Conservation (phyloP, 139 green algal species). For the Volvox africanus region DNA sequence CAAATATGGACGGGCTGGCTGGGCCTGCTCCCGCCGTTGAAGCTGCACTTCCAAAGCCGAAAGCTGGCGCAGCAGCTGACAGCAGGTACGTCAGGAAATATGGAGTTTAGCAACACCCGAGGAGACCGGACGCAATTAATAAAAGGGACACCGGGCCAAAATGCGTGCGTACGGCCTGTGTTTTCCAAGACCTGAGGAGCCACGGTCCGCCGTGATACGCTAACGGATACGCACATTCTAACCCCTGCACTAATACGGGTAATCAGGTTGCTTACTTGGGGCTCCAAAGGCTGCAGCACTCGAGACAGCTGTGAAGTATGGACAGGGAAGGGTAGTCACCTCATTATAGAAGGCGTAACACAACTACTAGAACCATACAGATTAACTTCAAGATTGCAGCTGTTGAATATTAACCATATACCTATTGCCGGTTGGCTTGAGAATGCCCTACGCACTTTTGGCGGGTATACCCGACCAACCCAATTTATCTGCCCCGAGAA, state of each 20-base stretch:
- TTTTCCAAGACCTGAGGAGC: too few species aligned
- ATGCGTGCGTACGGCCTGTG: too few species aligned
- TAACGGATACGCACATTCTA: too few species aligned
- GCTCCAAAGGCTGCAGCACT: conserved; percentile 10
- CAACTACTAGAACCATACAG: background rate
- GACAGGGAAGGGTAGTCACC: background rate
- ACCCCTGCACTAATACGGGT: too few species aligned
- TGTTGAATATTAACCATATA: too few species aligned
- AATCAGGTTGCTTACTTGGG: background rate
- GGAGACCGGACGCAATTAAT: too few species aligned
- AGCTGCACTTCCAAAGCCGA: conserved; percentile 46
- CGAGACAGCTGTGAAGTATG: background rate
- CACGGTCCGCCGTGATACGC: too few species aligned
- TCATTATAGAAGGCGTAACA: background rate
- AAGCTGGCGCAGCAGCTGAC: conserved; percentile 13
- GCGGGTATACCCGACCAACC: background rate
- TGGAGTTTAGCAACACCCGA: too few species aligned
- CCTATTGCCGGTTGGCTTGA: too few species aligned
- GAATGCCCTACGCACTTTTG: background rate
- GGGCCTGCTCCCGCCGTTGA: conserved; percentile 17
- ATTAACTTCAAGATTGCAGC: background rate
- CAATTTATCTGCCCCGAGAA: too few species aligned
- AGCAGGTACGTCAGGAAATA: background rate
- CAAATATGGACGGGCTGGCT: conserved; percentile 34
- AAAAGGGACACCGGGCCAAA: too few species aligned